phyloP scores from a whole-genome alignment of 306 rosid species.

The Sicyos edulis region DNA sequence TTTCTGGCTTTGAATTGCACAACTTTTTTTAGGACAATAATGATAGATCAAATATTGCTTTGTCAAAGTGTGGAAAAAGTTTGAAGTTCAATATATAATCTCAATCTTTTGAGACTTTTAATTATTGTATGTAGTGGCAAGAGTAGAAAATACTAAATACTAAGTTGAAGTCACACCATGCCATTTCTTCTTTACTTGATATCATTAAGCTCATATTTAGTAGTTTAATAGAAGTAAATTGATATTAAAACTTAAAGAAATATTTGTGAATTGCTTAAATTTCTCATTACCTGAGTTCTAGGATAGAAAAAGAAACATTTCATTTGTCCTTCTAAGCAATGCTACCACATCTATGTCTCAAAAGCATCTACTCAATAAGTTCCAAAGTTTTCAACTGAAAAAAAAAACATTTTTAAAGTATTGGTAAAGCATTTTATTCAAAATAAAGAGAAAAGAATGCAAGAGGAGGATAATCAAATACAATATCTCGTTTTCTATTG shows the following conservation, averaged over 20 bases:
- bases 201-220: no score
- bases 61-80: not conserved
- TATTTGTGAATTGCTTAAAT: no score
- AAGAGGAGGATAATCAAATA: no score
- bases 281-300: no score
- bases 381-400: no score
- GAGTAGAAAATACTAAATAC: not conserved
- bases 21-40: not conserved
- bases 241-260: no score
- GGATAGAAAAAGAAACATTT: no score
- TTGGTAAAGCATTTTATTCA: not conserved
- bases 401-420: not conserved
- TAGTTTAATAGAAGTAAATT: no score
- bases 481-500: no score
- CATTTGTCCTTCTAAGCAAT: no score
- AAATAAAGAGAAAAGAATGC: not conserved
- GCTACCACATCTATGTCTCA: no score
- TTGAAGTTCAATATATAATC: not conserved
- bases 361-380: no score
- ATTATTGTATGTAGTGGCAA: not conserved
- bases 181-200: not conserved
- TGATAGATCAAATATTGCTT: not conserved
- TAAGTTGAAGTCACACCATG: not conserved
- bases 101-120: not conserved
- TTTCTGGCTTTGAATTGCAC: constrained; percentile 7